A percentile compares a stretch with the other conserved stretches of the same genome.
Evolutionary conservation across 768 basidiomycete species (phyloP).

Genomic region (Tylopilus felleus): DNA sequence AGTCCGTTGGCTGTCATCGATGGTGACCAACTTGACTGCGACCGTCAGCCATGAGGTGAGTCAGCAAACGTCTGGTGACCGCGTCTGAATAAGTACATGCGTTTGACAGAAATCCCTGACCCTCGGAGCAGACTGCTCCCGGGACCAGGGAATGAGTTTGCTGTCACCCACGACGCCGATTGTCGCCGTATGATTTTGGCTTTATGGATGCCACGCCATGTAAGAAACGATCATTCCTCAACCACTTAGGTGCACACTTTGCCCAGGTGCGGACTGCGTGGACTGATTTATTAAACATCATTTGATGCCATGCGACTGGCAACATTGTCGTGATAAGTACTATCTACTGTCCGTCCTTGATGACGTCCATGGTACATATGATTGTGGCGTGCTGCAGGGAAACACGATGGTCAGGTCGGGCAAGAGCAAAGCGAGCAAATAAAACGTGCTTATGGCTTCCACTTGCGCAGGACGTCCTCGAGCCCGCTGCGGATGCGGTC

Average conservation of each 20-base stretch:
- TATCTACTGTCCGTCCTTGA: not conserved
- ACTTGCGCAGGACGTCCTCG: conserved; percentile 22
- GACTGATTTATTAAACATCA: conserved; percentile 1
- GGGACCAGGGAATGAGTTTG: not conserved
- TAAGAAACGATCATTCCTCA: not conserved
- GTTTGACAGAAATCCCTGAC: not conserved
- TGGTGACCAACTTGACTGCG: not conserved
- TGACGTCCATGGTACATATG: not conserved
- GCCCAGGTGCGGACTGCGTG: not conserved
- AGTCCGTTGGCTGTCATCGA: not conserved
- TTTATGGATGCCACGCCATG: not conserved
- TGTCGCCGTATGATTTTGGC: not conserved
- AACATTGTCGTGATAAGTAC: not conserved
- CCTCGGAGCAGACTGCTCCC: not conserved
- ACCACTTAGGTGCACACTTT: no score
- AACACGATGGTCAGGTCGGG: conserved; percentile 3
- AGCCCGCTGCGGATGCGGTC: conserved; percentile 20
- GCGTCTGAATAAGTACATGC: not conserved
- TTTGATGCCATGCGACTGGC: not conserved
- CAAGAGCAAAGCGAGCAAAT: not conserved
- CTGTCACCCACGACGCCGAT: not conserved
- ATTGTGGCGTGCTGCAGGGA: not conserved
- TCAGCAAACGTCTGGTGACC: conserved; percentile 4
- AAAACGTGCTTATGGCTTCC: conserved; percentile 16
- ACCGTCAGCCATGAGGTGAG: conserved; percentile 8